phyloP scores from a whole-genome alignment of 164 flowering plant species.

The Piper betle region DNA sequence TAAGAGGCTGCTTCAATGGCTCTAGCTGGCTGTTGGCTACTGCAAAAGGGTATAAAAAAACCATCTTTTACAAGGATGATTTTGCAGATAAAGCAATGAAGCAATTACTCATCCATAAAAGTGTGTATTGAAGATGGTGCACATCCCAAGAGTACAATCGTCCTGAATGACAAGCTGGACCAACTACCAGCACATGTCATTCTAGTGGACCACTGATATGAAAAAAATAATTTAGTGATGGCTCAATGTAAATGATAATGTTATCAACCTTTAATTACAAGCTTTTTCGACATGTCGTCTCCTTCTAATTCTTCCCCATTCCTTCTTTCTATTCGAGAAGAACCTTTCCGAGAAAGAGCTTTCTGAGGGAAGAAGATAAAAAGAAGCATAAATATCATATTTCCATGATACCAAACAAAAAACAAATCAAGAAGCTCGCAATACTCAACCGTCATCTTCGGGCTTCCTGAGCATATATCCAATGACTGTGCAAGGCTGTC shows the following conservation, averaged over 20 bases:
- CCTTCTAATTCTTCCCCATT: conserved; percentile 17
- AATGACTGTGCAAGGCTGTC: conserved; percentile 17
- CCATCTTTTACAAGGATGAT: neutral
- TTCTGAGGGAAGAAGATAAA: conserved; percentile 8
- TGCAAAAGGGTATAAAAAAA: conserved; percentile 5
- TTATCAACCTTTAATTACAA: conserved; percentile 14
- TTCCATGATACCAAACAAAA: neutral
- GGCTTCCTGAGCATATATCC: conserved; percentile 20
- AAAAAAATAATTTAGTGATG: neutral
- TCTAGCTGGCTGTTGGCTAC: conserved; percentile 19
- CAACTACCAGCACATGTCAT: neutral
- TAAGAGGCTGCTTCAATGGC: conserved; percentile 12
- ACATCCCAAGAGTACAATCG: neutral
- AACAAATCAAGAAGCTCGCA: neutral
- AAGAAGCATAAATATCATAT: neutral
- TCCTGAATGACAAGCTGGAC: neutral
- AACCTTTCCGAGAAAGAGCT: conserved; percentile 21
- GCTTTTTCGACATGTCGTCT: conserved; percentile 17
- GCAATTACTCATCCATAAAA: neutral
- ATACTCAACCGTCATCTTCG: conserved; percentile 18
- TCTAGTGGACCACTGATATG: neutral
- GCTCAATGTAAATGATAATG: too few relatives aligned
- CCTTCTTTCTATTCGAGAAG: conserved; percentile 18
- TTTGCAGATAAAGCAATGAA: neutral
- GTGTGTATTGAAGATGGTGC: too few relatives aligned